These are phyloP conservation scores for Tylopilus cervinicoccineus DNA, from an alignment of 768 basidiomycete genomes.

Conservation along the genomic window DNA sequence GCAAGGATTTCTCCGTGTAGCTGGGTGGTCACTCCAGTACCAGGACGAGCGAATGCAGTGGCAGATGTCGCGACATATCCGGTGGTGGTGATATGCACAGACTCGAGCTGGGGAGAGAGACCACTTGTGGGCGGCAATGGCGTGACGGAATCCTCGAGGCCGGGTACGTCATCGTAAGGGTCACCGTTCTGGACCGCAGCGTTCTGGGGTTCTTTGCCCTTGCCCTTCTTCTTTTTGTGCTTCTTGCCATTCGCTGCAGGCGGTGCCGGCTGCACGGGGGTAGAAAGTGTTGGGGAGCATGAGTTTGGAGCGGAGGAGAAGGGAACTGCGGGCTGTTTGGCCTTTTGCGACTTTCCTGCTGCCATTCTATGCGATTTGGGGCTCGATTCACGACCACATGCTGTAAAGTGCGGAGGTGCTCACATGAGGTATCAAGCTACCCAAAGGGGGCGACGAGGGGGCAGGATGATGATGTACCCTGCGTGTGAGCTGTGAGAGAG, in stretches of 20 bases:
- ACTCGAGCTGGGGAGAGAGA: conserved; percentile 46
- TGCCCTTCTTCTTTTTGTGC: conserved; percentile 46
- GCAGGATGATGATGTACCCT: neutral
- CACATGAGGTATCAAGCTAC: conserved; percentile 12
- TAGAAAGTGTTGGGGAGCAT: conserved; percentile 8
- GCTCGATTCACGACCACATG: conserved; percentile 15
- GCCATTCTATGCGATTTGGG: conserved; percentile 24
- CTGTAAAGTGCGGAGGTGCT: conserved; percentile 3
- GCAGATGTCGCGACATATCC: conserved; percentile 39
- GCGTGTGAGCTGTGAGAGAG: neutral
- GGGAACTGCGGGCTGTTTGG: conserved; percentile 14
- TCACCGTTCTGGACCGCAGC: conserved; percentile 12
- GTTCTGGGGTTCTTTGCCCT: conserved; percentile 30
- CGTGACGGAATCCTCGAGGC: conserved; percentile 21
- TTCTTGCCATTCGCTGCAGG: conserved; percentile 29
- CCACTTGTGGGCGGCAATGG: conserved; percentile 27
- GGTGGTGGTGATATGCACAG: conserved; percentile 44
- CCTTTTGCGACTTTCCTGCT: conserved; percentile 27
- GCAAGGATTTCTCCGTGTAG: conserved; percentile 58
- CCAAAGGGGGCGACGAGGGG: neutral
- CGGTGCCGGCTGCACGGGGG: conserved; percentile 5
- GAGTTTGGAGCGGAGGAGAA: conserved; percentile 6
- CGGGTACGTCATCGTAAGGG: conserved; percentile 20
- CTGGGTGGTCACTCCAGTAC: conserved; percentile 30
- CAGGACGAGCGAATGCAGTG: conserved; percentile 29